Percentiles rank a stretch among this genome's conserved stretches.
Evolutionary conservation across 129 eudicot species (phyloP).

Genomic region (Pseudognaphalium luteoalbum): DNA sequence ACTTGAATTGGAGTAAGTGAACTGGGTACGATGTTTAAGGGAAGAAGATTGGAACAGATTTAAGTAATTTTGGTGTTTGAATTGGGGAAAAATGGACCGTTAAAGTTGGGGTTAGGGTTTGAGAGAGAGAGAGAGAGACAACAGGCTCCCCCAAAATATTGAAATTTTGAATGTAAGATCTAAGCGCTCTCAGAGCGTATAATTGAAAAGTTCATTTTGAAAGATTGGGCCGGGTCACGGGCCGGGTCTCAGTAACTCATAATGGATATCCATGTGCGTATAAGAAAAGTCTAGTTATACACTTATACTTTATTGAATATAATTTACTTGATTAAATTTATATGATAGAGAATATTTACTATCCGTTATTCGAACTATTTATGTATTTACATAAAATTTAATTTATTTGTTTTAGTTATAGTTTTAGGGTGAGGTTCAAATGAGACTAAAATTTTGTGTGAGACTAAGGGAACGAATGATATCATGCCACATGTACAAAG

Average conservation of each 20-base stretch:
- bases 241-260: not conserved
- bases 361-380: too few species aligned
- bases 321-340: too few species aligned
- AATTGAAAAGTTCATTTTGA: slow-evolving; percentile 1
- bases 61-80: slow-evolving; percentile 17
- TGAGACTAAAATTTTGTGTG: too few species aligned
- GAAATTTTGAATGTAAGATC: slow-evolving; percentile 31
- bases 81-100: slow-evolving; percentile 30
- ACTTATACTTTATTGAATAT: too few species aligned
- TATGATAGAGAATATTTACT: too few species aligned
- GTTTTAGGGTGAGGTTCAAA: too few species aligned
- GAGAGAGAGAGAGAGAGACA: not conserved
- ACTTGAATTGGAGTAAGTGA: slow-evolving; percentile 18
- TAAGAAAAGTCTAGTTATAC: too few species aligned
- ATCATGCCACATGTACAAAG: too few species aligned
- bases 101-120: slow-evolving; percentile 31
- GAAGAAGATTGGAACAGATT: slow-evolving; percentile 3
- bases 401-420: too few species aligned
- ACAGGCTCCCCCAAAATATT: slow-evolving; percentile 30
- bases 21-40: not conserved
- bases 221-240: slow-evolving; percentile 20
- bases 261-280: not conserved
- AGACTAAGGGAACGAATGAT: too few species aligned
- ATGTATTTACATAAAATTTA: too few species aligned
- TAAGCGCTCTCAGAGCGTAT: slow-evolving; percentile 26